Evolutionary conservation across 1,139 yeast genomes (phyloP), one percentile per base, ranked within the genome.

Genomic region (Hansenula sp.): DNA sequence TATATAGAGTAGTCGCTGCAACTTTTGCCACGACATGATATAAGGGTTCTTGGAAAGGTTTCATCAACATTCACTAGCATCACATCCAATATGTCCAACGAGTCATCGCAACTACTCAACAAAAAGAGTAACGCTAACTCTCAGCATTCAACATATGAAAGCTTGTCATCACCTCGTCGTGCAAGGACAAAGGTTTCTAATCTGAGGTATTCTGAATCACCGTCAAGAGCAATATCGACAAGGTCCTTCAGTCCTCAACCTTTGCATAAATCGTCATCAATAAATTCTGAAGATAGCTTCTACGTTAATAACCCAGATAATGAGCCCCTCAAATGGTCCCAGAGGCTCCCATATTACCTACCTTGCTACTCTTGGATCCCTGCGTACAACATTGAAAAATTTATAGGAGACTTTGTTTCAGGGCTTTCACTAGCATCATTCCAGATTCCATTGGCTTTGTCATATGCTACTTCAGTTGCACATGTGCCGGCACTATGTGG

Each of bases 401-500:
- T 89, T 35, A 47, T 82, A 3, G 90, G 95, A 13, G 99, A 93
- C 56, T 57, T 88, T 21, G 65, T 86, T 16, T 96, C 96, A 1
- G 98, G 99, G 0, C 60, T 90, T 15, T 84, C 98, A 0, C 65
- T 91, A 37, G 96, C 96, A 0, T 86, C 95, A 17, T 93, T 91
- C 63, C 97, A 91, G 62, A 79, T 93, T 35, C 99, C 99, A 0
- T 69, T 93, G 45, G 85, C 91, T 12, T 74, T 93, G 62, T 87
- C 96, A 0, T 91, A 88, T 59, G 95, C 98, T 4, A 83, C 91
- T 0, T 83, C 96, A 0, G 72, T 93, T 46, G 97, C 98, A 1
- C 90, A 86, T 59, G 94, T 90, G 1, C 96, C 96, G 3, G 89
- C 96, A 0, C 67, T 85, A 2, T 84, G 90, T 48, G 99, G 98